phyloP scores from a whole-genome alignment of 1,284 basidiomycete species.

The Stygiomarasmius scandens region DNA sequence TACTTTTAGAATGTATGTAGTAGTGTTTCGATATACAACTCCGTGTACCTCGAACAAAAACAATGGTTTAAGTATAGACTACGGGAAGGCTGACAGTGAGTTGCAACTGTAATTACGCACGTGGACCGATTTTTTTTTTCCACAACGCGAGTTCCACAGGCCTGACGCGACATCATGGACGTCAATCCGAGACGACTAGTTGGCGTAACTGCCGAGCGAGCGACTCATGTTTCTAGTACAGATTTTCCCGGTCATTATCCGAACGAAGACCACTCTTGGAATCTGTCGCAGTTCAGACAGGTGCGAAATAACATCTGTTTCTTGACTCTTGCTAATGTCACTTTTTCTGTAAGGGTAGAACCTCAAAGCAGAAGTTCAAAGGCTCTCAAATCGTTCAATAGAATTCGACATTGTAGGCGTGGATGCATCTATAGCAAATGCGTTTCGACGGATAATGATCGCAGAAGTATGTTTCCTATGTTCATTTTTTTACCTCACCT shows the following conservation, averaged over 20 bases:
- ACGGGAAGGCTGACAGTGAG: too few species aligned
- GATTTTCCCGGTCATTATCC: constrained; percentile 90
- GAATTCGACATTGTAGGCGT: constrained; percentile 97
- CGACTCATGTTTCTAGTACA: constrained; percentile 80
- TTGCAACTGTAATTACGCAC: too few species aligned
- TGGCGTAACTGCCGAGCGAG: constrained; percentile 63
- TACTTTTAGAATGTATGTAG: too few species aligned
- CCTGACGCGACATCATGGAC: too few species aligned
- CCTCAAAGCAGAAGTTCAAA: constrained; percentile 73
- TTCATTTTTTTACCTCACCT: background rate
- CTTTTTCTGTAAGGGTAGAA: constrained; percentile 53
- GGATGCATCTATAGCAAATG: constrained; percentile 96
- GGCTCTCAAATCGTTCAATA: constrained; percentile 79
- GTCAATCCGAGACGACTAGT: constrained; percentile 42
- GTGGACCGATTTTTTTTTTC: too few species aligned
- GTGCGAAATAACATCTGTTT: constrained; percentile 44
- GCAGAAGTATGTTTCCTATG: constrained; percentile 75
- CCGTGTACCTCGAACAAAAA: too few species aligned
- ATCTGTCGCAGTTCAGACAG: constrained; percentile 73
- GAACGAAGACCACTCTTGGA: constrained; percentile 84
- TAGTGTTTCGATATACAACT: too few species aligned
- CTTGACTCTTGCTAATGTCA: constrained; percentile 1
- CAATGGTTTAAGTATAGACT: too few species aligned
- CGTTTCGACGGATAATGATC: constrained; percentile 89
- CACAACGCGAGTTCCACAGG: too few species aligned